A percentile compares a stretch with the other conserved stretches of the same genome.
phyloP scores from a whole-genome alignment of 2,329 filamentous ascomycete species.

The Camptophora hylomeconis region DNA sequence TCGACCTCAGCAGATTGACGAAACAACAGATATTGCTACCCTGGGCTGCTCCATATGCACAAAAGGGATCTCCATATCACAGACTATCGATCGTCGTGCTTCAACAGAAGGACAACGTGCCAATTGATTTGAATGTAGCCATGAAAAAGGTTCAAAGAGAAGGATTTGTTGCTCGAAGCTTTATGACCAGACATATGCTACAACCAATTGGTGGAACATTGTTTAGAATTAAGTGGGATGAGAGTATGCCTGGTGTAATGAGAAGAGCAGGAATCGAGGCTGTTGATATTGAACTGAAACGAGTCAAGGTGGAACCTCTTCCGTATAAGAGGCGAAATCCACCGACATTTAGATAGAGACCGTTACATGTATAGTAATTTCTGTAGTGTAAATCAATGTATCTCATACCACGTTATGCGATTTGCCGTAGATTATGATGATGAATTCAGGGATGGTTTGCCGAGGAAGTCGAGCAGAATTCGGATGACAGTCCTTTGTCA shows the following conservation, averaged over 20 bases:
- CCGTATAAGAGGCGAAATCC: slow-evolving; percentile 50
- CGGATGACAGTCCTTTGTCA: no score
- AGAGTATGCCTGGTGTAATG: slow-evolving; percentile 80
- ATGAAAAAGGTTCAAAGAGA: slow-evolving; percentile 42
- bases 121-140: slow-evolving; percentile 46
- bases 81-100: slow-evolving; percentile 73
- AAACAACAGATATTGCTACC: slow-evolving; percentile 57
- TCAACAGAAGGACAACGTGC: slow-evolving; percentile 55
- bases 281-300: slow-evolving; percentile 72
- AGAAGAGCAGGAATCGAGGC: slow-evolving; percentile 59
- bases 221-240: slow-evolving; percentile 85
- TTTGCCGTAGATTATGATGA: not conserved
- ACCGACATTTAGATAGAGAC: slow-evolving; percentile 28
- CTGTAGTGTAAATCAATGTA: no score
- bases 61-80: slow-evolving; percentile 87
- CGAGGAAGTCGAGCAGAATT: no score
- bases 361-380: slow-evolving; percentile 3
- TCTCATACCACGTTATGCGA: not conserved
- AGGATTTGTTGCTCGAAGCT: slow-evolving; percentile 61
- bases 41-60: slow-evolving; percentile 75
- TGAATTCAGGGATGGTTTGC: no score
- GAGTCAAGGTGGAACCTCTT: slow-evolving; percentile 57
- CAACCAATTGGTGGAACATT: slow-evolving; percentile 69
- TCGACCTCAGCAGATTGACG: slow-evolving; percentile 52
- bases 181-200: slow-evolving; percentile 56